These are phyloP conservation scores for Trichoderma sp. DNA, from an alignment of 2,329 filamentous ascomycete species.

Conservation along the genomic window DNA sequence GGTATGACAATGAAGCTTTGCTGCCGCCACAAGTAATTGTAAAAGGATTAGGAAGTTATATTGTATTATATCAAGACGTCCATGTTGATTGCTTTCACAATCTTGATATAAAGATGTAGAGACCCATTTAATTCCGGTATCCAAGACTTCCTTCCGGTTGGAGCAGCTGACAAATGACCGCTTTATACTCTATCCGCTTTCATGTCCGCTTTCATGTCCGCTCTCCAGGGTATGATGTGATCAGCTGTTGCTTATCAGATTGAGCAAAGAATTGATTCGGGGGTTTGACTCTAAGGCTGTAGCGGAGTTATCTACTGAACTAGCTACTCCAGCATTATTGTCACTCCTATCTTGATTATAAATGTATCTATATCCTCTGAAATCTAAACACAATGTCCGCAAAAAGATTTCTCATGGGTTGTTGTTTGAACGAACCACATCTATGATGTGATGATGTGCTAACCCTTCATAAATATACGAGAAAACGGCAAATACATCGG, in stretches of 20 bases:
- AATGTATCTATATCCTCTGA: neutral
- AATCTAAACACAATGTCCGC: neutral
- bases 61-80: neutral
- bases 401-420: neutral
- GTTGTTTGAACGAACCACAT: neutral
- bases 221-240: no score
- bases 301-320: neutral
- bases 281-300: neutral
- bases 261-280: neutral
- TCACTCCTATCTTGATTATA: no score
- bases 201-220: no score
- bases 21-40: neutral
- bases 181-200: neutral
- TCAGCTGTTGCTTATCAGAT: neutral
- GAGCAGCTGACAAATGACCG: neutral
- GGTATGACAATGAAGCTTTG: neutral
- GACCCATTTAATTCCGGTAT: neutral
- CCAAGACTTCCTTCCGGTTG: neutral
- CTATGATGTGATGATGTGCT: neutral
- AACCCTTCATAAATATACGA: neutral
- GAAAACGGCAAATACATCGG: neutral
- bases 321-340: neutral
- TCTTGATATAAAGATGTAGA: neutral
- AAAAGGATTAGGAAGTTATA: neutral
- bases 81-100: neutral